These are phyloP conservation scores for Colletotrichum eleusines DNA, from an alignment of 2,329 filamentous ascomycete genomes.

Conservation along the genomic window DNA sequence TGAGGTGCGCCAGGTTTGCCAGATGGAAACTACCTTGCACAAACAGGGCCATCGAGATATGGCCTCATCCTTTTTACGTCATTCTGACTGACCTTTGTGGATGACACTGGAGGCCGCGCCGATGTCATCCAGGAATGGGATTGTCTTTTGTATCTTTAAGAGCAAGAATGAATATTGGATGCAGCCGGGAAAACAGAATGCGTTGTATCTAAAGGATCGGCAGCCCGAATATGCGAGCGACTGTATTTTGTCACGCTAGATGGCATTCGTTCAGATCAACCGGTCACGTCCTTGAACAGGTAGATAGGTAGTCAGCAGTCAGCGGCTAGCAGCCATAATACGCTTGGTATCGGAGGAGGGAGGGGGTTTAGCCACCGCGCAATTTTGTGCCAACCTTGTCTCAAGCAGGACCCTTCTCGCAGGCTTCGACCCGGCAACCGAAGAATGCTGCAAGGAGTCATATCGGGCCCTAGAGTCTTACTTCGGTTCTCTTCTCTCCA, in stretches of 20 bases:
- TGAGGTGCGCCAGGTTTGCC: conserved; percentile 4
- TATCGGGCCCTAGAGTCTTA: conserved; percentile 38
- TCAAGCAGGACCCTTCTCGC: conserved; percentile 35
- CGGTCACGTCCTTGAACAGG: conserved; percentile 1
- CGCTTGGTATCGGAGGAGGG: conserved; percentile 10
- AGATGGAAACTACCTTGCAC: neutral
- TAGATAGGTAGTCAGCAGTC: neutral
- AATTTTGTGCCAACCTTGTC: conserved; percentile 36
- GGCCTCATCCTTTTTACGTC: conserved; percentile 27
- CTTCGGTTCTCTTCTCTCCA: neutral
- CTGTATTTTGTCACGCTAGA: conserved; percentile 16
- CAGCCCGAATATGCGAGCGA: conserved; percentile 8
- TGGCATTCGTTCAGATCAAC: conserved; percentile 10
- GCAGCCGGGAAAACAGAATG: neutral
- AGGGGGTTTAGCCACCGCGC: conserved; percentile 23
- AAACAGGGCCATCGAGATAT: conserved; percentile 7
- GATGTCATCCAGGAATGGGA: conserved; percentile 26
- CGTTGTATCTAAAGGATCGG: conserved; percentile 16
- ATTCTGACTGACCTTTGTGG: conserved; percentile 18
- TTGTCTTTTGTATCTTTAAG: conserved; percentile 18
- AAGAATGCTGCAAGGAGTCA: conserved; percentile 32
- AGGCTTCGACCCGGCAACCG: conserved; percentile 36
- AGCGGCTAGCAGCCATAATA: neutral
- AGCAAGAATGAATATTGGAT: conserved; percentile 17
- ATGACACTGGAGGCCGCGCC: conserved; percentile 10